Evolutionary conservation across 73 alveolate genomes (phyloP).

Genomic region (Uronychia setigera): DNA sequence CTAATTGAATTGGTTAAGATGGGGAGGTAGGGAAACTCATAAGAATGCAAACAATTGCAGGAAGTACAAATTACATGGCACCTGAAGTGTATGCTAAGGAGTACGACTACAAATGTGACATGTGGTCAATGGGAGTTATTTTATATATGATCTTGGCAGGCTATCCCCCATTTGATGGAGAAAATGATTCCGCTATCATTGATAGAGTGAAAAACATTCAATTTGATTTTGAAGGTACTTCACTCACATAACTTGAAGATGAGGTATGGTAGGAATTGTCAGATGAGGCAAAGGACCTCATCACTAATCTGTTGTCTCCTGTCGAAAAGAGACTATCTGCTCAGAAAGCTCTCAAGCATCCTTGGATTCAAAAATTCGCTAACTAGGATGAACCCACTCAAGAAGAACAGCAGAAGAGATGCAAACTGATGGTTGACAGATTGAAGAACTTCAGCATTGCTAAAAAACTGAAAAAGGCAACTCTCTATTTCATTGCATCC

Average conservation of each 20-base stretch:
- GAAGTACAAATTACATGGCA: slow-evolving; percentile 76
- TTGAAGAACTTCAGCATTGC: slow-evolving; percentile 23
- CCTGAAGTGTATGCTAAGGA: slow-evolving; percentile 72
- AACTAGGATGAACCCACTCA: background rate
- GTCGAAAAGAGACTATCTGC: slow-evolving; percentile 73
- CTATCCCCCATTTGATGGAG: slow-evolving; percentile 87
- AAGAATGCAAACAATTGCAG: slow-evolving; percentile 69
- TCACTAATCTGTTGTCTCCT: slow-evolving; percentile 63
- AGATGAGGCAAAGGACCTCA: slow-evolving; percentile 70
- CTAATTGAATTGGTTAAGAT: background rate
- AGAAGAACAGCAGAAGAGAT: background rate
- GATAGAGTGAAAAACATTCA: slow-evolving; percentile 61
- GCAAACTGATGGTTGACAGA: background rate
- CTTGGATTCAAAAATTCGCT: slow-evolving; percentile 64
- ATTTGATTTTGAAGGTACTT: slow-evolving; percentile 28
- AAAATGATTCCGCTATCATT: slow-evolving; percentile 73
- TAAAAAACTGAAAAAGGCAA: slow-evolving; percentile 43
- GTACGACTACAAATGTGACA: slow-evolving; percentile 72
- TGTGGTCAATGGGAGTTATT: slow-evolving; percentile 83
- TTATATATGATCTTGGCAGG: slow-evolving; percentile 78
- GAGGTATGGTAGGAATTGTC: slow-evolving; percentile 56
- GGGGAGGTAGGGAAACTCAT: slow-evolving; percentile 46
- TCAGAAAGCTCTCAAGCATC: slow-evolving; percentile 68
- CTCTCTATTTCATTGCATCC: slow-evolving; percentile 48
- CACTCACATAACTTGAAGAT: background rate